Conservation (phyloP, 768 basidiomycete species). For the Mycena galopus region DNA sequence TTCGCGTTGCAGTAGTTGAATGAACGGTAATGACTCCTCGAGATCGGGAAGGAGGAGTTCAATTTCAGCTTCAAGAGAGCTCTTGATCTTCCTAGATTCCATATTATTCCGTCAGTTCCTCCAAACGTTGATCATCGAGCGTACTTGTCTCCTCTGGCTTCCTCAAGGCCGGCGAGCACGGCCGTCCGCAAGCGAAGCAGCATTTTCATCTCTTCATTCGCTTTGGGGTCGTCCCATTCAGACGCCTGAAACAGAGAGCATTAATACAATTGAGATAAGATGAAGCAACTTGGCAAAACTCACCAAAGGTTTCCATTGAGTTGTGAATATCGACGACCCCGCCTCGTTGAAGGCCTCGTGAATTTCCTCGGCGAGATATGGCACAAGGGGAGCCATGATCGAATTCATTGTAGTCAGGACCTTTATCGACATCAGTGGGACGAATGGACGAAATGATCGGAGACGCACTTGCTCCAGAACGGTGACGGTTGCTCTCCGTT, state of each 20-base stretch:
- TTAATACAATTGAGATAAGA: background rate
- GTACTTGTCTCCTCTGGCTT: slow-evolving; percentile 82
- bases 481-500: slow-evolving; percentile 76
- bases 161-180: slow-evolving; percentile 79
- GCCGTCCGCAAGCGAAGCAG: slow-evolving; percentile 71
- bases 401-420: slow-evolving; percentile 74
- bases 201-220: slow-evolving; percentile 71
- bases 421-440: slow-evolving; percentile 51
- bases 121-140: slow-evolving; percentile 29
- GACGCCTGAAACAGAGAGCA: slow-evolving; percentile 54
- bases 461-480: slow-evolving; percentile 75
- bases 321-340: slow-evolving; percentile 74
- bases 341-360: slow-evolving; percentile 59
- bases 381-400: slow-evolving; percentile 87
- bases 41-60: slow-evolving; percentile 66
- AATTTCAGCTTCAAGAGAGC: slow-evolving; percentile 83
- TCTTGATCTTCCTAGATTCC: slow-evolving; percentile 70
- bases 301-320: slow-evolving; percentile 79
- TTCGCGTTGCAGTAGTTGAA: slow-evolving; percentile 56
- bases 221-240: slow-evolving; percentile 73
- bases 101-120: background rate
- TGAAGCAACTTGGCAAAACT: slow-evolving; percentile 39
- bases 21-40: slow-evolving; percentile 38
- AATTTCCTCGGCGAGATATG: slow-evolving; percentile 93
- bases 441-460: background rate